Evolutionary conservation across 2,329 filamentous ascomycete species (phyloP).

Genomic region (Cladosporium colombiae): DNA sequence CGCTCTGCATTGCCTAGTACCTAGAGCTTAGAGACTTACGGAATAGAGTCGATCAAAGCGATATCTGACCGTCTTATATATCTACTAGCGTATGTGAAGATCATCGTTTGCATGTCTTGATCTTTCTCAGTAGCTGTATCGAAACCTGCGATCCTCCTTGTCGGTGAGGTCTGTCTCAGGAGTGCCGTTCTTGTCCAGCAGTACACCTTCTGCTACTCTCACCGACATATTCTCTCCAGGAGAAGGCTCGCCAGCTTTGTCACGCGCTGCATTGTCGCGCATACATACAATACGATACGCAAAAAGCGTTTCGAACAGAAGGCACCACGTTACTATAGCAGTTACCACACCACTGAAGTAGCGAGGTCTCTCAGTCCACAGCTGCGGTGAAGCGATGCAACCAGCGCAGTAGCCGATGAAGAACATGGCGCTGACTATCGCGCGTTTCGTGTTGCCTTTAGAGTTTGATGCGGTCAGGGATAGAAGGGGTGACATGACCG

Average conservation of each 20-base stretch:
- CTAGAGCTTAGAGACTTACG: too few species aligned
- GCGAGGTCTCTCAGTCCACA: constrained; percentile 49
- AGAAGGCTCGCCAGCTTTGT: constrained; percentile 22
- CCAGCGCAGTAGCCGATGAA: constrained; percentile 54
- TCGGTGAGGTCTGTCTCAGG: constrained; percentile 39
- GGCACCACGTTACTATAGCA: constrained; percentile 46
- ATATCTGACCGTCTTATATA: too few species aligned
- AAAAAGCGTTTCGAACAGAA: constrained; percentile 39
- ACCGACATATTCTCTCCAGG: not conserved
- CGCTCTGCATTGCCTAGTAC: too few species aligned
- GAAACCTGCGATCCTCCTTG: constrained; percentile 39
- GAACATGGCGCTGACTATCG: constrained; percentile 51
- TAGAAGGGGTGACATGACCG: constrained; percentile 46
- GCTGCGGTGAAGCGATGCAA: constrained; percentile 51
- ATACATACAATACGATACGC: constrained; percentile 41
- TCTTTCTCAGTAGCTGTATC: too few species aligned
- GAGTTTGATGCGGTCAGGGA: constrained; percentile 52
- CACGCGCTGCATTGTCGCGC: constrained; percentile 39
- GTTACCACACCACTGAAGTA: constrained; percentile 52
- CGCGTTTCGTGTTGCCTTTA: constrained; percentile 54
- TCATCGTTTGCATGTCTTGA: too few species aligned
- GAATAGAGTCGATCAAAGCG: too few species aligned
- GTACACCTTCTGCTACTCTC: not conserved
- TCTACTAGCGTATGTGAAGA: too few species aligned
- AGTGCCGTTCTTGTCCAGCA: constrained; percentile 10